phyloP scores from a whole-genome alignment of 2,329 filamentous ascomycete species.

The Ophiostoma sp. region DNA sequence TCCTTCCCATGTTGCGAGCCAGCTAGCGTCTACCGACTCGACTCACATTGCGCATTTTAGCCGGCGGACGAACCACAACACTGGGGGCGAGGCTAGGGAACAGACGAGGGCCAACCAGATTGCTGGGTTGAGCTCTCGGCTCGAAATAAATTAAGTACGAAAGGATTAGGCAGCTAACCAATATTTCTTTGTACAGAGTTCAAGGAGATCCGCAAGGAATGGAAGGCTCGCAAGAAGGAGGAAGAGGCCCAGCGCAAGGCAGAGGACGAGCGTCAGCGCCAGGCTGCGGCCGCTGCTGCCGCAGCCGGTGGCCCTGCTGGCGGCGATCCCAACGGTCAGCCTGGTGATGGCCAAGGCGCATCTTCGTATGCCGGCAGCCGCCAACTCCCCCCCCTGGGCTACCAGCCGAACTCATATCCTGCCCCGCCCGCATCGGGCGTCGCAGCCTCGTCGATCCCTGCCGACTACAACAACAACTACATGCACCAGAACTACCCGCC shows the following conservation, averaged over 20 bases:
- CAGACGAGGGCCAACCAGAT: constrained; percentile 45
- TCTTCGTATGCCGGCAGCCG: constrained; percentile 60
- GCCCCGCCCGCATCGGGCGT: constrained; percentile 59
- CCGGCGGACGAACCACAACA: constrained; percentile 20
- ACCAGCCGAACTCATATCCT: constrained; percentile 67
- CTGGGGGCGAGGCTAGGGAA: constrained; percentile 11
- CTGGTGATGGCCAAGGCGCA: constrained; percentile 54
- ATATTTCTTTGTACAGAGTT: constrained; percentile 70
- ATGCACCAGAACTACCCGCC: constrained; percentile 61
- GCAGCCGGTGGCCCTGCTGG: constrained; percentile 49
- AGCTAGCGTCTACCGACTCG: constrained; percentile 6
- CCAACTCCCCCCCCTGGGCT: constrained; percentile 75
- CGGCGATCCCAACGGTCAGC: constrained; percentile 55
- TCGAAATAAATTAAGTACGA: not conserved
- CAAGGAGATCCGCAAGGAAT: constrained; percentile 89
- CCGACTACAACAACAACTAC: constrained; percentile 56
- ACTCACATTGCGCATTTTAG: constrained; percentile 8
- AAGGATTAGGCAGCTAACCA: not conserved
- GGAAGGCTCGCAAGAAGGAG: constrained; percentile 99
- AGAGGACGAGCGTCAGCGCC: constrained; percentile 77
- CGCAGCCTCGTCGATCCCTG: constrained; percentile 54
- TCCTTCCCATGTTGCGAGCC: not conserved
- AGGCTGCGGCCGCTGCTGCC: constrained; percentile 53
- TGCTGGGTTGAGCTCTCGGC: constrained; percentile 32
- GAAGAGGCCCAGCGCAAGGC: constrained; percentile 88